Conservation (phyloP, 2,329 filamentous ascomycete genomes). For the Annulohypoxylon truncatum region DNA sequence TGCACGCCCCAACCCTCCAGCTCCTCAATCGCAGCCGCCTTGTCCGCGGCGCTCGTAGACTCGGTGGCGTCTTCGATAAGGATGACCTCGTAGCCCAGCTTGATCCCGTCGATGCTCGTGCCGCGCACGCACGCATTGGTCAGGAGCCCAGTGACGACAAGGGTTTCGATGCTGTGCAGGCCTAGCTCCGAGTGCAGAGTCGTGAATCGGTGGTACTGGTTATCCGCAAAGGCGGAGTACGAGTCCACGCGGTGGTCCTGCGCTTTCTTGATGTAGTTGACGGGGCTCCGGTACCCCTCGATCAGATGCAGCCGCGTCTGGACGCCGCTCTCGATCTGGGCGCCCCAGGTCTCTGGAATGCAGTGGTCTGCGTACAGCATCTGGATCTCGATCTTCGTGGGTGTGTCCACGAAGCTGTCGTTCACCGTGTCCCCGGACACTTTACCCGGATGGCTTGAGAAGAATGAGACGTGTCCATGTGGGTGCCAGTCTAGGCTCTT, state of each 20-base stretch:
- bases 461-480: conserved; percentile 36
- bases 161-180: conserved; percentile 37
- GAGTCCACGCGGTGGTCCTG: conserved; percentile 41
- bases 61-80: conserved; percentile 40
- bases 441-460: conserved; percentile 32
- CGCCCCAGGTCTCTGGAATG: conserved; percentile 39
- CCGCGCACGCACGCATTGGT: conserved; percentile 39
- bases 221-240: conserved; percentile 41
- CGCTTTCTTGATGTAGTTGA: conserved; percentile 42
- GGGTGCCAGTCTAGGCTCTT: conserved; percentile 36
- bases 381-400: conserved; percentile 40
- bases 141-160: conserved; percentile 37
- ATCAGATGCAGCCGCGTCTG: conserved; percentile 35
- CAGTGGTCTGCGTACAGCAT: conserved; percentile 38
- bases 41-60: conserved; percentile 28
- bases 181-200: conserved; percentile 36
- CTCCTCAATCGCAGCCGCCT: conserved; percentile 34
- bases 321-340: conserved; percentile 35
- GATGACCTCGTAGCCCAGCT: conserved; percentile 38
- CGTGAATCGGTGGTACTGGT: conserved; percentile 41
- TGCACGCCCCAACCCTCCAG: conserved; percentile 37
- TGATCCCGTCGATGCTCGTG: conserved; percentile 40
- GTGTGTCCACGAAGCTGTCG: conserved; percentile 38
- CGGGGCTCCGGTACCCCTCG: conserved; percentile 35
- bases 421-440: conserved; percentile 33